Evolutionary conservation across 1,284 basidiomycete species (phyloP), one percentile per base, ranked within the genome.

Genomic region (Ustilago bromivora): DNA sequence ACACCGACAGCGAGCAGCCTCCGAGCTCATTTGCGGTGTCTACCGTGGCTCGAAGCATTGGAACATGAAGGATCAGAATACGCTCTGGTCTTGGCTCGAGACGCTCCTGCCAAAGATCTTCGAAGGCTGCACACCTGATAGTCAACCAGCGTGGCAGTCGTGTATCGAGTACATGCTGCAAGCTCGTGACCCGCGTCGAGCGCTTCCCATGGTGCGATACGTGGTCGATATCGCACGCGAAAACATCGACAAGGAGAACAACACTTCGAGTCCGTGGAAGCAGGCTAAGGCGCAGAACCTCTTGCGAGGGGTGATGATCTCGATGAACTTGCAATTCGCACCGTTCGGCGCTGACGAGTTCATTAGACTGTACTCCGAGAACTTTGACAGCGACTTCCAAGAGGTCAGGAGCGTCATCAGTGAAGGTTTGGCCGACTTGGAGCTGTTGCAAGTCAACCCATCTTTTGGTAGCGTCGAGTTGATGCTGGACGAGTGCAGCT

Each of bases 1-100:
- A 66, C 96, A 94, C 88, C 94, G 94, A 87, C 95, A 96, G 84
- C 90, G 96, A 36, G 94, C 94, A 28, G 92, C 92, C 8, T 94
- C 92, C 58, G 96, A 99, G 88, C 88, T 97, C 36, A 85, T 98
- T 41, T 90, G 91, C 53, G 96, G 95, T 51, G 83, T 93, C 56
- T 60, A 85, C 63, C 79, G 88, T 90, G 96, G 95, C 32, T 91
- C 92, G 13, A 97, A 97, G 87, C 94, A 98, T 85, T 99, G 96
- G 96, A 89, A 91, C 0, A 88, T 89, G 66, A 87, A 88, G 60
- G 88, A 89, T 71, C 89, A 90, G 54, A 87, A 90, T 55, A 85
- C 87, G 55, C 87, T 98, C 4, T 96, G 94, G 95, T 84, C 88
- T 36, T 99, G 96, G 97, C 89, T 93, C 55, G 88, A 88, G 12